Evolutionary conservation across 2,329 filamentous ascomycete genomes (phyloP), one percentile per base, ranked within the genome.

Genomic region (Curvularia eragrostidis): DNA sequence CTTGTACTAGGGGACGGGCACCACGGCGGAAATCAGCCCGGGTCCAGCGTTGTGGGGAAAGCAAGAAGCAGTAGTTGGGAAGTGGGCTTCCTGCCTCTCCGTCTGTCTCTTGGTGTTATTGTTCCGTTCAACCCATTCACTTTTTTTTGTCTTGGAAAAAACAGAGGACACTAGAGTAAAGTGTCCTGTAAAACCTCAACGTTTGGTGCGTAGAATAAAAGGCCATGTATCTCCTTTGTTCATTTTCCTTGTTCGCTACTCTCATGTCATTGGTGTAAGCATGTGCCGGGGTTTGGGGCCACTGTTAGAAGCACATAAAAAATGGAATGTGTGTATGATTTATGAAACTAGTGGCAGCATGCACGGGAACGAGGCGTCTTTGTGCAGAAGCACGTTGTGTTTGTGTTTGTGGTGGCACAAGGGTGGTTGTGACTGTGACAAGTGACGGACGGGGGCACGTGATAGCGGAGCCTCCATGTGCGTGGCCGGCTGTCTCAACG

Each of bases 1-100:
- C 53, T 67, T 83, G 64, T 83, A 82, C 67, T 66, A 66, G 26
- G 26, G 26, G n/a, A 15, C 23, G 3, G 21, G 6, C 21, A 24
- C 21, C 2, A 24, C 39, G 21, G 12, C 21, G 21, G 23, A 15
- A 26, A 26, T 13, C 23, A 24, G 6, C 21, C 23, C 39, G 23
- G 39, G 23, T 24, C 13, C 13, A 42, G 39, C 39, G n/a, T 24
- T 23, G 39, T 24, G 21, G 23, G 39, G 39, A 24, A 26, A 42
- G 21, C 21, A 24, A 42, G 39, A 23, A 24, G 24, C 21, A 15
- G 39, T 42, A 13, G 21, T 42, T 42, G 39, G 23, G 39, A 19
- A 15, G 39, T 42, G 21, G 39, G 9, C 19, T 42, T 42, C 39
- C 23, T 21, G 12, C 23, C 39, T 42, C 5, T 6, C 34, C 6